Evolutionary conservation across 768 basidiomycete genomes (phyloP), one percentile per base, ranked within the genome.

Genomic region (Agaricus blazei): DNA sequence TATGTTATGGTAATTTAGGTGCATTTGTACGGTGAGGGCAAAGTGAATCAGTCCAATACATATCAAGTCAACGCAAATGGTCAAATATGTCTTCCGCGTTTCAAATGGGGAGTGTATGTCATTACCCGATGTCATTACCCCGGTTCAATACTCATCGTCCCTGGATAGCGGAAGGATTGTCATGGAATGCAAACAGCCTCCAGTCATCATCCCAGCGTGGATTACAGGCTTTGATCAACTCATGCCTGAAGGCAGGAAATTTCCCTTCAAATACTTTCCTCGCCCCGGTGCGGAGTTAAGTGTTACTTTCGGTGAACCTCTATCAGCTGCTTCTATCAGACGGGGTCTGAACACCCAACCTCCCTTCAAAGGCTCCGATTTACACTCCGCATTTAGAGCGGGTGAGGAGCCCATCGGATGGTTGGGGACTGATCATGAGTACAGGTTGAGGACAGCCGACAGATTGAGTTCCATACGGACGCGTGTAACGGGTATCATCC

Each of bases 31-130:
- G 81, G 90, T 3, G 95, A 97, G 70, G 93, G 94, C 24, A 90
- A 87, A 63, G 81, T 97, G 46, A 87, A 88, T 64, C 95, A 93
- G 64, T 80, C 85, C 19, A 57, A 72, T n/a, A 68, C 67, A 9
- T 84, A 87, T 64, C 65, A 67, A 38, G 66, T 64, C 48, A 70
- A 71, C 48, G 64, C 63, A 37, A 62, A 73, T 54, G 82, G 83
- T 9, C 58, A 72, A 5, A 73, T 76, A 15, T 68, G 67, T 61
- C 69, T 97, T 50, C 77, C 84, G 6, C 76, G 90, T 46, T 96
- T 97, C 70, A 97, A 95, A 75, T 98, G 95, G 95, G 95, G 95
- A 56, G 74, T 95, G 93, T 95, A 66, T 69, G 93, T 85, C 41
- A 40, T 57, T 44, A 14, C 15, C 38, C 44, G 27, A 14, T 47